Evolutionary conservation across 2,329 filamentous ascomycete genomes (phyloP).

Genomic region (Falciphora oryzae): DNA sequence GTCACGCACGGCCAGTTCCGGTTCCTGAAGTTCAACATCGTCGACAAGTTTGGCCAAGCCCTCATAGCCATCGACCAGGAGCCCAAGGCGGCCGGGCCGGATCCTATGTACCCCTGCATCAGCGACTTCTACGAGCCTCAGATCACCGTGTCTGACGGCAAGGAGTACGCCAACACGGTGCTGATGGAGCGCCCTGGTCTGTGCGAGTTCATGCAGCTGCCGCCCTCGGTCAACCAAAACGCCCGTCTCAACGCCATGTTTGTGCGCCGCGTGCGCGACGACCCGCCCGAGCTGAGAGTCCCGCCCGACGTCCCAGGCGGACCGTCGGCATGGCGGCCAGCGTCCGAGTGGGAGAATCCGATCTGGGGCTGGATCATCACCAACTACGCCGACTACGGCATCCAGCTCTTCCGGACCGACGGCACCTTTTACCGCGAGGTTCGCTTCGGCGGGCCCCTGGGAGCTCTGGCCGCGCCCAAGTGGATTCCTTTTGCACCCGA

Average conservation of each 20-base stretch:
- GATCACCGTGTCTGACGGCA: conserved; percentile 13
- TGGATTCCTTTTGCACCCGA: conserved; percentile 30
- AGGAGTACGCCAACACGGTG: conserved; percentile 20
- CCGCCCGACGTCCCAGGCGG: background rate
- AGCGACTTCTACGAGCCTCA: conserved; percentile 29
- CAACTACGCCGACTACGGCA: conserved; percentile 34
- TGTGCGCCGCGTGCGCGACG: conserved; percentile 15
- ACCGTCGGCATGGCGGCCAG: conserved; percentile 16
- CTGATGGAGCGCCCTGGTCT: conserved; percentile 12
- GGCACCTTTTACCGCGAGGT: conserved; percentile 38
- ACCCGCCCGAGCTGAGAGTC: background rate
- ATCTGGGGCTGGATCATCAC: conserved; percentile 37
- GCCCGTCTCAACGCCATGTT: conserved; percentile 32
- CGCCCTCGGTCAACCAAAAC: conserved; percentile 34
- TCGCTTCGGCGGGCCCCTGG: conserved; percentile 27
- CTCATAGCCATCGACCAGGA: conserved; percentile 27
- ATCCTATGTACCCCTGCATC: conserved; percentile 27
- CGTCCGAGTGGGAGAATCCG: conserved; percentile 32
- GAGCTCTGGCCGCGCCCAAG: conserved; percentile 16
- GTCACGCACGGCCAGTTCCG: conserved; percentile 41
- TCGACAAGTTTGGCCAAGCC: conserved; percentile 44
- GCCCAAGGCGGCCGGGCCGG: conserved; percentile 10
- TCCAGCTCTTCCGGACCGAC: conserved; percentile 35
- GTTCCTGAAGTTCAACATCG: conserved; percentile 39
- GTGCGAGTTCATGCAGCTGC: conserved; percentile 33